Percentiles rank a stretch among this genome's conserved stretches.
These are phyloP conservation scores for Lipomyces oligophaga DNA, from an alignment of 805 yeast species.

Conservation along the genomic window DNA sequence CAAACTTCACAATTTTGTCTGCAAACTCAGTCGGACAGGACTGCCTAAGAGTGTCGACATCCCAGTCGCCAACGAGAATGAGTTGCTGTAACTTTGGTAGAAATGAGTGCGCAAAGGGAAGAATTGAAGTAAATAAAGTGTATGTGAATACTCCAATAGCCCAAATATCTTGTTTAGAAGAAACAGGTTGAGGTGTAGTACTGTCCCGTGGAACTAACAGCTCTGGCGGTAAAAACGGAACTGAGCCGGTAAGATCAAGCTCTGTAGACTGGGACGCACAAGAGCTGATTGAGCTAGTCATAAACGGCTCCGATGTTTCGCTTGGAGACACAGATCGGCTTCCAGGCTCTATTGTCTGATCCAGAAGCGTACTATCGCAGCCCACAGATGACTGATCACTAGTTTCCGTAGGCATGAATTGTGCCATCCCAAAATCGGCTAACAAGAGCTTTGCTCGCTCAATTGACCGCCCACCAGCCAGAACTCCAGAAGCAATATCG, in stretches of 20 bases:
- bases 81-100: slow-evolving; percentile 73
- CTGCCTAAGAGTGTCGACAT: slow-evolving; percentile 16
- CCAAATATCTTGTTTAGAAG: slow-evolving; percentile 62
- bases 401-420: no score
- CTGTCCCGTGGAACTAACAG: slow-evolving; percentile 55
- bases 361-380: no score
- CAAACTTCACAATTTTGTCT: slow-evolving; percentile 36
- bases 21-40: not conserved
- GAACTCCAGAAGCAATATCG: slow-evolving; percentile 8
- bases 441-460: slow-evolving; percentile 43
- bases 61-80: slow-evolving; percentile 63
- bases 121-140: slow-evolving; percentile 65
- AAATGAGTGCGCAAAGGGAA: slow-evolving; percentile 82
- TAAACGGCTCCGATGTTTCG: no score
- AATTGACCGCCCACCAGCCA: no score
- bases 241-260: slow-evolving; percentile 56
- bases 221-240: slow-evolving; percentile 93
- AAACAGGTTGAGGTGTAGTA: slow-evolving; percentile 53
- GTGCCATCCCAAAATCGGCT: slow-evolving; percentile 89
- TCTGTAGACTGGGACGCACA: slow-evolving; percentile 15
- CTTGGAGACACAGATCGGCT: no score
- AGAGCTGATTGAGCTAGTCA: slow-evolving; percentile 1
- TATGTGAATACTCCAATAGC: slow-evolving; percentile 78
- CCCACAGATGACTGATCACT: no score
- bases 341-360: no score